phyloP scores from a whole-genome alignment of 371 early-diverging fungal genomes.

The Zancudomyces culisetae region DNA sequence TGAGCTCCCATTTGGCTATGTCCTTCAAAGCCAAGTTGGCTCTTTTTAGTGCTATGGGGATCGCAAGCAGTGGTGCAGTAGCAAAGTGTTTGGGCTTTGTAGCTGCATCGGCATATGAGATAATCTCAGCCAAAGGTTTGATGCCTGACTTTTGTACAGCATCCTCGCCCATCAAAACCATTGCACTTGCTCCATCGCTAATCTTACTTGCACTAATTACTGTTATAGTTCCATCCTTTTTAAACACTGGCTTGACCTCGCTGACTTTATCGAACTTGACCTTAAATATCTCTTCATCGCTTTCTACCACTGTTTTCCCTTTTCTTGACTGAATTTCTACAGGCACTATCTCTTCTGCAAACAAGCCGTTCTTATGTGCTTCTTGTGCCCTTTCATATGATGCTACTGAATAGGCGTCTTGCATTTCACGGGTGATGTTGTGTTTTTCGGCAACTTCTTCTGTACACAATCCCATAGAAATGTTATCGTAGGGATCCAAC shows the following conservation, averaged over 20 bases:
- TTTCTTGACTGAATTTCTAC: conserved; percentile 59
- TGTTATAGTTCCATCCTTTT: conserved; percentile 69
- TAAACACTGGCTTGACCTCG: conserved; percentile 33
- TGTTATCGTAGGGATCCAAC: conserved; percentile 77
- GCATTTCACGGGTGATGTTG: conserved; percentile 59
- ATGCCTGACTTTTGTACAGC: conserved; percentile 54
- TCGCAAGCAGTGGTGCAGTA: conserved; percentile 78
- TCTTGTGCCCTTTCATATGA: conserved; percentile 73
- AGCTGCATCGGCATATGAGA: conserved; percentile 62
- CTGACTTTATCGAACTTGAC: conserved; percentile 46
- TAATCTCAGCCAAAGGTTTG: conserved; percentile 63
- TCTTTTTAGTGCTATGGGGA: conserved; percentile 65
- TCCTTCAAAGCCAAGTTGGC: conserved; percentile 56
- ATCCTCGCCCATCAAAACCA: conserved; percentile 69
- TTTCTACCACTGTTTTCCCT: conserved; percentile 40
- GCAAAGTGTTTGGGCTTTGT: conserved; percentile 82
- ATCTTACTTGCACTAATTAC: conserved; percentile 89
- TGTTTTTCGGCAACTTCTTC: conserved; percentile 76
- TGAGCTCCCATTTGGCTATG: conserved; percentile 69
- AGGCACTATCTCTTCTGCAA: conserved; percentile 68
- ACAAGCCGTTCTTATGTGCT: conserved; percentile 55
- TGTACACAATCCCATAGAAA: conserved; percentile 84
- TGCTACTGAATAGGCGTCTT: conserved; percentile 75
- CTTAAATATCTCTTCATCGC: conserved; percentile 78
- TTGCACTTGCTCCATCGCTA: conserved; percentile 89